phyloP scores from a whole-genome alignment of 1,284 basidiomycete species.

The Puccinia triticina region DNA sequence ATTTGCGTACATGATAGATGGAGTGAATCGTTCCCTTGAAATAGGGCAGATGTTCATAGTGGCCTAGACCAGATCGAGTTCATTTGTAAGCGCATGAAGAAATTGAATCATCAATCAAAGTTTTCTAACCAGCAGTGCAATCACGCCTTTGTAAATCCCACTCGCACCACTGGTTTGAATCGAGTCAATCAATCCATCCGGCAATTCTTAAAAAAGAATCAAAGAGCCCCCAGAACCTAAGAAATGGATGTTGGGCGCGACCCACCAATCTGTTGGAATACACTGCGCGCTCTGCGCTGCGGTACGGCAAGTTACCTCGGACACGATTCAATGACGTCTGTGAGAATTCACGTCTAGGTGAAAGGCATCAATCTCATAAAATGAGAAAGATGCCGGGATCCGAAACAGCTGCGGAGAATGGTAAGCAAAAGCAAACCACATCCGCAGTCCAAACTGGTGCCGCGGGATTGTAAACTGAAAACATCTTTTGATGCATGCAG shows the following conservation, averaged over 20 bases:
- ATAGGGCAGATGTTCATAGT: conserved; percentile 72
- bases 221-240: conserved; percentile 89
- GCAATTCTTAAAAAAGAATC: conserved; percentile 65
- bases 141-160: conserved; percentile 88
- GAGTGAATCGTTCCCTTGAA: conserved; percentile 73
- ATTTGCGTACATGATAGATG: conserved; percentile 88
- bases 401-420: too few species aligned
- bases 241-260: conserved; percentile 96
- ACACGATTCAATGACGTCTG: too few species aligned
- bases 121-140: conserved; percentile 71
- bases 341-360: too few species aligned
- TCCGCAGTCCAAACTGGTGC: too few species aligned
- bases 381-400: too few species aligned
- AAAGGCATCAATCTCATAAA: too few species aligned
- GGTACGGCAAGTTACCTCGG: too few species aligned
- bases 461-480: too few species aligned
- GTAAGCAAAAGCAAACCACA: too few species aligned
- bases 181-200: conserved; percentile 64
- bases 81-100: conserved; percentile 8
- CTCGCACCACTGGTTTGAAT: conserved; percentile 84
- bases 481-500: too few species aligned
- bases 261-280: too few species aligned
- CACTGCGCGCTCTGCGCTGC: too few species aligned
- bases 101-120: neutral
- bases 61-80: conserved; percentile 63